Percentiles rank a stretch among this genome's conserved stretches.
phyloP scores from a whole-genome alignment of 352 stramenopile species.

The Phytopythium sindhum region DNA sequence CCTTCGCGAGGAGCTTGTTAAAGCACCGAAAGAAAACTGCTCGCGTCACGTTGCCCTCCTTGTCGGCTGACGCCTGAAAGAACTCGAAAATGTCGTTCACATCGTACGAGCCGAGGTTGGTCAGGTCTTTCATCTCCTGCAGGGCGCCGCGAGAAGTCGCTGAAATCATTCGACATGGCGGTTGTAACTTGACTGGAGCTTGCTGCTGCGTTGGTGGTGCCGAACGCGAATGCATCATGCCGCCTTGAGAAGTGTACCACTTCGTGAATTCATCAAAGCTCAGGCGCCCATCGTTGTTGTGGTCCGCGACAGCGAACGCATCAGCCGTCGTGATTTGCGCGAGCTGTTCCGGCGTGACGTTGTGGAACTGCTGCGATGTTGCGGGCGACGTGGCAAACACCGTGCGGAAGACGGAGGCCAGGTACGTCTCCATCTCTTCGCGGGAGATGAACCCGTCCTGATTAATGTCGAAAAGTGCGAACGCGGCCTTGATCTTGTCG shows the following conservation, averaged over 20 bases:
- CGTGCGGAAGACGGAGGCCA: conserved; percentile 81
- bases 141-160: conserved; percentile 42
- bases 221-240: neutral
- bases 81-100: conserved; percentile 88
- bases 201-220: neutral
- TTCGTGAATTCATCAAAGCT: conserved; percentile 83
- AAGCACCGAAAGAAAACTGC: conserved; percentile 81
- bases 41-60: conserved; percentile 56
- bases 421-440: conserved; percentile 86
- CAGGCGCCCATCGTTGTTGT: conserved; percentile 63
- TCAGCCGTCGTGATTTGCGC: conserved; percentile 64
- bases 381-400: conserved; percentile 69
- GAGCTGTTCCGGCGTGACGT: conserved; percentile 67
- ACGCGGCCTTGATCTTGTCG: conserved; percentile 80
- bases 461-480: conserved; percentile 87
- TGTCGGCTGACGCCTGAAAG: conserved; percentile 69
- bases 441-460: conserved; percentile 80
- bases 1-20: conserved; percentile 67
- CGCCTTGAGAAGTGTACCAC: conserved; percentile 62
- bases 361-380: conserved; percentile 30
- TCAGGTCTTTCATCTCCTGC: conserved; percentile 76
- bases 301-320: conserved; percentile 57
- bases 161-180: conserved; percentile 13
- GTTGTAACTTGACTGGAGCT: neutral
- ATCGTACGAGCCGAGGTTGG: conserved; percentile 75